Percentiles rank a stretch among this genome's conserved stretches.
phyloP scores from a whole-genome alignment of 306 rosid genomes.

The Spatholobus suberectus region DNA sequence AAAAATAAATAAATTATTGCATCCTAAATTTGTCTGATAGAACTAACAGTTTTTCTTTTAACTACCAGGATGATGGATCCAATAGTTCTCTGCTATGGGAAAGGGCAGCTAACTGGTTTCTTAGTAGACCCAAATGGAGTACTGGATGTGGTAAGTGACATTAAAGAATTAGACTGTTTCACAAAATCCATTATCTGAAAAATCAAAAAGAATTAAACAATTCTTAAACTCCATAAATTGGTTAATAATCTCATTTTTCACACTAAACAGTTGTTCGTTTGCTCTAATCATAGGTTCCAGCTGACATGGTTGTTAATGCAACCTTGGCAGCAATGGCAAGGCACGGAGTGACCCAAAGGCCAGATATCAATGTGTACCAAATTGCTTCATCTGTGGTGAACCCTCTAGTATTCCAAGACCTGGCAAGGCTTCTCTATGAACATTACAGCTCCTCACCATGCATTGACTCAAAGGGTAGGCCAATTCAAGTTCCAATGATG shows the following conservation, averaged over 20 bases:
- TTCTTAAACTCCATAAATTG: background rate
- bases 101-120: slow-evolving; percentile 91
- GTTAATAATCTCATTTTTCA: background rate
- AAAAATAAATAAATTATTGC: too few species aligned
- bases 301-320: slow-evolving; percentile 96
- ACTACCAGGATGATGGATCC: slow-evolving; percentile 93
- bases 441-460: slow-evolving; percentile 79
- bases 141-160: slow-evolving; percentile 76
- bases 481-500: slow-evolving; percentile 80
- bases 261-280: slow-evolving; percentile 19
- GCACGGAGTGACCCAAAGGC: slow-evolving; percentile 68
- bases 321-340: slow-evolving; percentile 89
- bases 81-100: slow-evolving; percentile 89
- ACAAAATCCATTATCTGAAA: background rate
- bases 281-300: slow-evolving; percentile 70
- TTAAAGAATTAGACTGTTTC: background rate
- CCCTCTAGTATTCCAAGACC: slow-evolving; percentile 70
- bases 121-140: slow-evolving; percentile 89
- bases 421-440: slow-evolving; percentile 65
- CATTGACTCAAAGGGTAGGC: slow-evolving; percentile 72
- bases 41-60: slow-evolving; percentile 29
- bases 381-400: slow-evolving; percentile 90
- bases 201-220: slow-evolving; percentile 8
- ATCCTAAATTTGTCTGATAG: slow-evolving; percentile 1
- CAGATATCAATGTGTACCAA: slow-evolving; percentile 82